Evolutionary conservation across 164 flowering plant species (phyloP), one percentile per base, ranked within the genome.

Genomic region (Magnolia officinalis): DNA sequence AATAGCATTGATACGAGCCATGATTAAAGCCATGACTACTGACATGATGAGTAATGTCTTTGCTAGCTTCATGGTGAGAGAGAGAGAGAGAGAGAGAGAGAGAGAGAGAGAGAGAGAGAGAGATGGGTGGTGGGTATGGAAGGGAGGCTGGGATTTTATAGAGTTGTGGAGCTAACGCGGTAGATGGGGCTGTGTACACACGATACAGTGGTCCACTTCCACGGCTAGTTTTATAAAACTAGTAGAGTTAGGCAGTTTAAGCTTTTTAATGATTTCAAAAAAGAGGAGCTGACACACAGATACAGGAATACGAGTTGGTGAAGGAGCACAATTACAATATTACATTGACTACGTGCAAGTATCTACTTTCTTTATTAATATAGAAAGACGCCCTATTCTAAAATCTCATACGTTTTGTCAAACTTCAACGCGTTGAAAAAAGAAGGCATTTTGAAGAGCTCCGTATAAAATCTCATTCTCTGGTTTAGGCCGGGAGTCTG

Each of bases 41-140:
- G 72, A 23, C 29, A 74, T 14, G n/a, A 78, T 45, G 37, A 78
- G 61, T 63, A 78, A 50, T 29, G 69, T 0, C 73, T 71, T 76
- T 16, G 63, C 20, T 14, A 10, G 26, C 58, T 70, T 70, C 74
- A 76, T 76, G 10, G 49, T 0, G 55, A 29, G 50, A 31, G 4
- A 49, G 71, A 69, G 26, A 16, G 50, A 13, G 71, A n/a, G 71
- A 70, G 72, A 49, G 24, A 1, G 50, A n/a, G 20, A 21, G 21
- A 64, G 61, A 37, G 45, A 37, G 45, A 37, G 29, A 26, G 24
- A 23, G 24, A 23, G 24, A 23, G 24, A 23, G 24, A 31, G 45
- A 37, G 45, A 37, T 37, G 45, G 6, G 45, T 21, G 68, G 24
- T 23, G 37, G 68, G 24, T 8, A 29, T 7, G 68, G 4, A 63